These are phyloP conservation scores for Brassica nigra DNA, from an alignment of 345 rosid genomes.

Conservation along the genomic window DNA sequence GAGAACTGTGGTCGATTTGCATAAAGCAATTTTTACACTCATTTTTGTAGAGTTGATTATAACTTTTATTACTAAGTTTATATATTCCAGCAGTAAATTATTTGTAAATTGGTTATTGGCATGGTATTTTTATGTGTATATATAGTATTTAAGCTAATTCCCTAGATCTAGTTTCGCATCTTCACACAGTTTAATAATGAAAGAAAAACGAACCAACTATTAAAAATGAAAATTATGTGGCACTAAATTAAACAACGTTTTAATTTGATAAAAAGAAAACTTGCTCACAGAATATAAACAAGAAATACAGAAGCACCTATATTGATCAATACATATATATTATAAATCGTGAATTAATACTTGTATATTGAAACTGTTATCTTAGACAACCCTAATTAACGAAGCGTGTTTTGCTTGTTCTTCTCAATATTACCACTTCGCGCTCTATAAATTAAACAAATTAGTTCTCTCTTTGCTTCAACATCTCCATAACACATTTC, in stretches of 20 bases:
- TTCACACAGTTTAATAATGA: not conserved
- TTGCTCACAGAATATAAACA: not conserved
- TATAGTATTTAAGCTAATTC: not conserved
- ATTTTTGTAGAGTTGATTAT: not conserved
- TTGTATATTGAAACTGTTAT: conserved; percentile 1
- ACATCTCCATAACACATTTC: conserved; percentile 3
- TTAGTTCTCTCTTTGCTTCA: not conserved
- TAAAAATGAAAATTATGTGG: not conserved
- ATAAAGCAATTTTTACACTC: not conserved
- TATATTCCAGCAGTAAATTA: not conserved
- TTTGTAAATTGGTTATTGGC: not conserved
- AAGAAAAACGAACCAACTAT: not conserved
- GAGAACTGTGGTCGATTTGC: conserved; percentile 1
- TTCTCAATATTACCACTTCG: not conserved
- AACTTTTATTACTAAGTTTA: not conserved
- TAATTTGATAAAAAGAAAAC: not conserved
- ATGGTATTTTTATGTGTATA: not conserved
- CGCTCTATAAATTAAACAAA: conserved; percentile 16
- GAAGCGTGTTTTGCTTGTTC: not conserved
- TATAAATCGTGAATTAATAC: not conserved
- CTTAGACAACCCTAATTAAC: conserved; percentile 2
- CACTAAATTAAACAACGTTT: not conserved
- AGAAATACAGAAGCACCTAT: not conserved
- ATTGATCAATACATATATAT: not conserved
- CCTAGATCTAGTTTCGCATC: not conserved